These are phyloP conservation scores for Cercophora samala DNA, from an alignment of 495 filamentous ascomycete species.

Conservation along the genomic window DNA sequence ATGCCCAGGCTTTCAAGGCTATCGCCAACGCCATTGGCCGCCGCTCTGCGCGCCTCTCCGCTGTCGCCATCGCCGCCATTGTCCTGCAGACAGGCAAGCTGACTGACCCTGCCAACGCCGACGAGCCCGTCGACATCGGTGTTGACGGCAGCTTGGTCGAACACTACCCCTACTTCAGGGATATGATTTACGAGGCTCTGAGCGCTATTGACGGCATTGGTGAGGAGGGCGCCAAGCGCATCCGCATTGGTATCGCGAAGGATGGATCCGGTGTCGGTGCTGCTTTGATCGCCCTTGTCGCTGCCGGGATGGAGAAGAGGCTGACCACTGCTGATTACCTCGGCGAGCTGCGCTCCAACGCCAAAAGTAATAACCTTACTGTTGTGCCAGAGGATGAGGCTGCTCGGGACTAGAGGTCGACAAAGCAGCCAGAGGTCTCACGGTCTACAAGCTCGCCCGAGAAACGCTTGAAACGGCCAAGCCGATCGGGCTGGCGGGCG, in stretches of 20 bases:
- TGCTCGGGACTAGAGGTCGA: conserved; percentile 27
- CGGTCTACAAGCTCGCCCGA: conserved; percentile 1
- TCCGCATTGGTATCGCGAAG: conserved; percentile 90
- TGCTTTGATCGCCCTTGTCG: conserved; percentile 81
- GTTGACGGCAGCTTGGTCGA: conserved; percentile 90
- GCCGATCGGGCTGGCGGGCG: not conserved
- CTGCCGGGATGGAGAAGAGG: conserved; percentile 49
- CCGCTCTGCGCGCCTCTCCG: conserved; percentile 83
- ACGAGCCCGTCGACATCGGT: conserved; percentile 77
- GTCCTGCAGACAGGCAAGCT: conserved; percentile 72
- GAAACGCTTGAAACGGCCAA: conserved; percentile 1
- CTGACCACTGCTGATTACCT: conserved; percentile 22
- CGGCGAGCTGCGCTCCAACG: conserved; percentile 24
- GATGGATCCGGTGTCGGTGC: conserved; percentile 91
- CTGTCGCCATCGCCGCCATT: conserved; percentile 79
- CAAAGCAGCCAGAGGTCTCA: not conserved
- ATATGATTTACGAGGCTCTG: conserved; percentile 69
- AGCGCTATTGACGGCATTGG: conserved; percentile 69
- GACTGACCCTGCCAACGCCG: conserved; percentile 36
- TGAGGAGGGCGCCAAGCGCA: conserved; percentile 65
- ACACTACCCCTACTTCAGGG: conserved; percentile 85
- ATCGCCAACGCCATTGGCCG: conserved; percentile 80
- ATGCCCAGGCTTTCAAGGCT: conserved; percentile 76
- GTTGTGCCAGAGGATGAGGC: conserved; percentile 24
- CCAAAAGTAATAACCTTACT: conserved; percentile 22